Percentiles rank a stretch among this genome's conserved stretches.
Conservation (phyloP, 495 filamentous ascomycete species). For the Aspergillus ellipticus region DNA sequence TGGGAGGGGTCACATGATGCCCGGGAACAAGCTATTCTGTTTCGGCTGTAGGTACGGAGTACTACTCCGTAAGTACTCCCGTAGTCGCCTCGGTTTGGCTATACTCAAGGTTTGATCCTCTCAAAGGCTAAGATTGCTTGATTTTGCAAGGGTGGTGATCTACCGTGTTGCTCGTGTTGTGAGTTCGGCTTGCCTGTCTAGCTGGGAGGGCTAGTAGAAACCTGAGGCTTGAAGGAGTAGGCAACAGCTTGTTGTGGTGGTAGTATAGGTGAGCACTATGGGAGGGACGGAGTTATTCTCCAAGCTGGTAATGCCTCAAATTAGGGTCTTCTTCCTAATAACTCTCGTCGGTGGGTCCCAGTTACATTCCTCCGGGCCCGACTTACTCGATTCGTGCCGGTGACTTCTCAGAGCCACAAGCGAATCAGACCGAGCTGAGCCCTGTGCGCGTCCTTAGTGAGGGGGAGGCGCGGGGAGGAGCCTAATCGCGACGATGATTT, state of each 20-base stretch:
- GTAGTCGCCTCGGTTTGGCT: not conserved
- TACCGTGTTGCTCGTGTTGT: too few species aligned
- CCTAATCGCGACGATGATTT: not conserved
- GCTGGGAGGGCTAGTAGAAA: too few species aligned
- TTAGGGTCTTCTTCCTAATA: not conserved
- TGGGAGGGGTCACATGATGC: not conserved
- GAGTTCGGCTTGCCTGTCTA: too few species aligned
- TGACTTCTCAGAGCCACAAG: not conserved
- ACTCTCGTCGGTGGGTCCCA: not conserved
- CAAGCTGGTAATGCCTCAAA: not conserved
- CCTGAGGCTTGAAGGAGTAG: too few species aligned
- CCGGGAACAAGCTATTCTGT: too few species aligned
- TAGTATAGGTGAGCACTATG: too few species aligned
- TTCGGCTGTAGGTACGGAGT: too few species aligned
- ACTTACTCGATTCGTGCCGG: not conserved
- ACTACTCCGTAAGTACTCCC: too few species aligned
- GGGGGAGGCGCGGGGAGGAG: not conserved
- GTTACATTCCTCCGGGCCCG: not conserved
- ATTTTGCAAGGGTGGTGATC: too few species aligned
- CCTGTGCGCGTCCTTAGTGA: conserved; percentile 1
- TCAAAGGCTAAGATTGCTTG: too few species aligned
- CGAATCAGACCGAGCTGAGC: not conserved
- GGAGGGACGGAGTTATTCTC: not conserved
- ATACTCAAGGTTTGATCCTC: not conserved
- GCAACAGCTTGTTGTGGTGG: too few species aligned